Percentiles rank a stretch among this genome's conserved stretches.
phyloP scores from a whole-genome alignment of 2,329 filamentous ascomycete species.

The Phialophora verrucosa region DNA sequence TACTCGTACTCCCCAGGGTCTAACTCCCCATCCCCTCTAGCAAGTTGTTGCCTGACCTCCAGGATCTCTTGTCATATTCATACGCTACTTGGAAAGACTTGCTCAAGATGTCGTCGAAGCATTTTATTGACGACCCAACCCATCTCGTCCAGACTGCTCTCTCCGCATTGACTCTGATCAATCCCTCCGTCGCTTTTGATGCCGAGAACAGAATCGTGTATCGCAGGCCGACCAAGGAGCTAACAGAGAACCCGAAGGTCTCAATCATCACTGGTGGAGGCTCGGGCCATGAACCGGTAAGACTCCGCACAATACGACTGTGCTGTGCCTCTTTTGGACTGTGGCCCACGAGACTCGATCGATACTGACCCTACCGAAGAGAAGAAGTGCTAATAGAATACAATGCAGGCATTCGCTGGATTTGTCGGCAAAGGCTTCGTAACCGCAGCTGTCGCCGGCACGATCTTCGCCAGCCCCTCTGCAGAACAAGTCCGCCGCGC shows the following conservation, averaged over 20 bases:
- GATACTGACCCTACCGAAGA: background rate
- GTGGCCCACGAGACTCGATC: background rate
- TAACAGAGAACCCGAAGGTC: constrained; percentile 64
- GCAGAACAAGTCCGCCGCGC: constrained; percentile 82
- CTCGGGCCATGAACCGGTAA: constrained; percentile 78
- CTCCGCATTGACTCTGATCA: constrained; percentile 77
- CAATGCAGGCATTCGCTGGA: constrained; percentile 71
- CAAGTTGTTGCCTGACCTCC: constrained; percentile 5
- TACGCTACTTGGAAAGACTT: background rate
- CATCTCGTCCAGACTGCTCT: constrained; percentile 79
- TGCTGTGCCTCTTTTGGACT: background rate
- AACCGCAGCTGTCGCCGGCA: constrained; percentile 80
- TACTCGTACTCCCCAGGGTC: constrained; percentile 5
- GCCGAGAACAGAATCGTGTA: constrained; percentile 82
- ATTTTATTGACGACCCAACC: constrained; percentile 47
- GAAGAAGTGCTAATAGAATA: background rate
- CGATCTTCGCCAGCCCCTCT: constrained; percentile 81
- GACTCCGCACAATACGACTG: background rate
- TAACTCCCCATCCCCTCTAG: constrained; percentile 2
- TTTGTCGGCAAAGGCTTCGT: constrained; percentile 85
- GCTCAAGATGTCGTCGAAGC: constrained; percentile 22
- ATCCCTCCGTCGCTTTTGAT: constrained; percentile 82
- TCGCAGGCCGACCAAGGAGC: constrained; percentile 62
- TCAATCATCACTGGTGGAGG: constrained; percentile 88
- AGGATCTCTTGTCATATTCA: constrained; percentile 1